Base-by-base conservation (phyloP, 2,329 filamentous ascomycete species). In the Fusarium poae region DNA sequence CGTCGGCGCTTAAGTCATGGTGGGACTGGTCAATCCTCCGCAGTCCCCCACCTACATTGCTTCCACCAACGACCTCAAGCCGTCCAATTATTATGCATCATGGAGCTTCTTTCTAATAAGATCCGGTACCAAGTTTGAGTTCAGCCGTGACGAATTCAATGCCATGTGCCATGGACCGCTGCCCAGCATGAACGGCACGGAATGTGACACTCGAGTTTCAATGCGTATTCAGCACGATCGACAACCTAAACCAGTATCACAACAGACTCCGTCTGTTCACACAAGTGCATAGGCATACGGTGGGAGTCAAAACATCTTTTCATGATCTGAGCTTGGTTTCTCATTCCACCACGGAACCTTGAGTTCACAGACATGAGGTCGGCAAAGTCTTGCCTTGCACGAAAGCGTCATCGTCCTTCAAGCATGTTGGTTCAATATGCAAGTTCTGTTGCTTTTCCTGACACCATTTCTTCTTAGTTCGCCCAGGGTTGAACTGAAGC, bases 1-100 rank as follows among this genome's bases (percentile, higher is more conserved):
- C 81, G 78, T 83, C 82, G 83, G 86, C 86, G 86, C 85, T 88
- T 88, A 88, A 79, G 75, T 77, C 75, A 77, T 71, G 77, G 67
- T 76, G 76, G 80, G 72, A 69, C 65, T 67, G 67, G 56, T 35
- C 61, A 68, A 61, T 67, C 67, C 67, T 69, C 66, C 50, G 50
- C 43, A 67, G 49, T 51, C 62, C 77, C 81, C 68, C 67, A 70
- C 68, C 50, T 54, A 48, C 59, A 58, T 71, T 79, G 77, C 80
- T 79, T 80, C 77, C 76, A 75, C 77, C 74, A 77, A 75, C 80
- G 76, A 81, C 75, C 79, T 76, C 79, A 73, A 79, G 57, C 56
- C 53, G 29, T 56, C 61, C 60, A 64, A 68, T 70, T 45, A 21
- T 39, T 42, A 52, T 49, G 49, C 56, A 52, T 30, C 21, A 30